Evolutionary conservation across 441 rosid genomes (phyloP), one percentile per base, ranked within the genome.

Genomic region (Gossypium trilobum): DNA sequence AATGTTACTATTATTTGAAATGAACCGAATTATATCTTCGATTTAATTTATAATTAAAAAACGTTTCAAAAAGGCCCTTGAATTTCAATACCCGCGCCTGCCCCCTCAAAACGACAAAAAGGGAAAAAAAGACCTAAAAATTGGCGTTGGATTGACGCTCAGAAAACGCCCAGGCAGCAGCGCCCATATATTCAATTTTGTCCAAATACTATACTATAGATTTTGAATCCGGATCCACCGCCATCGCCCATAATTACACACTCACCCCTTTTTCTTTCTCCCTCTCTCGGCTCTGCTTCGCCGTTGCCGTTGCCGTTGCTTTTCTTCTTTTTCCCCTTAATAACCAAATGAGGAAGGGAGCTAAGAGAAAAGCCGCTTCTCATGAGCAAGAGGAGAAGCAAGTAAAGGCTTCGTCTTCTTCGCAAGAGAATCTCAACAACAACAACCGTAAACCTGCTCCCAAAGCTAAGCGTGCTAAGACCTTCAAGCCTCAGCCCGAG

Each of bases 281-380:
- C 61, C 70, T 73, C 66, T 70, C 78, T 33, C 9, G 4, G 11
- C 16, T 36, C 23, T 42, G 69, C 48, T 59, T 54, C 9, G 54
- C 54, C 67, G 7, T 29, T 29, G 33, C 54, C 67, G 7, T 29
- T 29, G 33, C 46, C 39, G 22, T 48, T 44, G 16, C 1, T 58
- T 56, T 50, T 39, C 33, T 17, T n/a, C 13, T 23, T 3, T 8
- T 7, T 7, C 29, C 10, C 11, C 23, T 6, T 22, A 46, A 46
- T n/a, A 44, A 46, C 11, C 58, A 60, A 77, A 91, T 89, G 95
- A 84, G 68, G 87, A 92, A 85, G 60, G 92, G 91, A 76, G 85
- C 88, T 4, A 95, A 92, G 96, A 81, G 90, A 73, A 87, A 81
- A 82, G 85, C 80, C 48, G 79, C 11, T 76, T 68, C 71, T 68